Conservation (phyloP, 2,329 filamentous ascomycete genomes). For the Lachnellula hyalina region DNA sequence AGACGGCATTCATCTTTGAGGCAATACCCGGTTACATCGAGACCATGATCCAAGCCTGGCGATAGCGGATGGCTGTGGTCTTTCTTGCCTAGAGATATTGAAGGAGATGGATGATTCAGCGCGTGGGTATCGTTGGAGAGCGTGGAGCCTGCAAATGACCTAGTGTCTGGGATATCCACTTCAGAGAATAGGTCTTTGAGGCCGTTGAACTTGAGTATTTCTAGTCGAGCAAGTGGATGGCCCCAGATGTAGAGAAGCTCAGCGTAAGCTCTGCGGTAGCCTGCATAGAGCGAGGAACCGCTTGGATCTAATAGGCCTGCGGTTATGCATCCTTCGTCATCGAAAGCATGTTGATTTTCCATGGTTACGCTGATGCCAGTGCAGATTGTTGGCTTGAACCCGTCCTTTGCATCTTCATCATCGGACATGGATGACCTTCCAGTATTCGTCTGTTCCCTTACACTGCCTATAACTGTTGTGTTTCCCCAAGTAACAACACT, state of each 20-base stretch:
- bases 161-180: conserved; percentile 25
- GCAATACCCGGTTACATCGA: conserved; percentile 60
- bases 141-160: conserved; percentile 25
- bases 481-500: conserved; percentile 35
- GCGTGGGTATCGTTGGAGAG: conserved; percentile 24
- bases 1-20: conserved; percentile 58
- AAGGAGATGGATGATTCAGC: conserved; percentile 33
- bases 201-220: conserved; percentile 65
- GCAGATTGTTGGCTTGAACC: conserved; percentile 20
- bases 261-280: conserved; percentile 61
- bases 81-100: conserved; percentile 53
- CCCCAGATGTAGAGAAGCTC: conserved; percentile 64
- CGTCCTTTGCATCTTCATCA: conserved; percentile 22
- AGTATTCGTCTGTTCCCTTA: conserved; percentile 26
- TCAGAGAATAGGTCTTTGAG: conserved; percentile 44
- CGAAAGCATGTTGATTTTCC: conserved; percentile 60
- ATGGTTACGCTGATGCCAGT: conserved; percentile 41
- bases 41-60: conserved; percentile 46
- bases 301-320: conserved; percentile 50
- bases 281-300: conserved; percentile 46
- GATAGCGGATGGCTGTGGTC: conserved; percentile 44
- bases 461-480: conserved; percentile 34
- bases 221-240: conserved; percentile 55
- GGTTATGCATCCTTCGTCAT: conserved; percentile 62
- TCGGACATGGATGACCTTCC: conserved; percentile 27